phyloP scores from a whole-genome alignment of 2,329 filamentous ascomycete species.

The Diplodia scrobiculata region DNA sequence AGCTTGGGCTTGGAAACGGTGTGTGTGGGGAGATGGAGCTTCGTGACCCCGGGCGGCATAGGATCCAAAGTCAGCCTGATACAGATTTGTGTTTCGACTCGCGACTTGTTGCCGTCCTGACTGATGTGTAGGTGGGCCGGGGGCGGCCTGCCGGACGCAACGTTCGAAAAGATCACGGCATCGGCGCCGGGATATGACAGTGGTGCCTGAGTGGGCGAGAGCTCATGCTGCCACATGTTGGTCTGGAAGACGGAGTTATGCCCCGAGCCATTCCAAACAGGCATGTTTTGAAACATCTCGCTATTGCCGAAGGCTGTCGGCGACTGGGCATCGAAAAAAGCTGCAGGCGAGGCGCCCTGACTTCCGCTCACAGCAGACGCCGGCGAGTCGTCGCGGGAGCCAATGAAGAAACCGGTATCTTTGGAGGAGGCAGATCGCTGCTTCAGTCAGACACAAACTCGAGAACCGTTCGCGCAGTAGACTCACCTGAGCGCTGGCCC shows the following conservation, averaged over 20 bases:
- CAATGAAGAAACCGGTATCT: conserved; percentile 14
- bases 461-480: not conserved
- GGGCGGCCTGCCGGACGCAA: not conserved
- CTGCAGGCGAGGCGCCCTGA: conserved; percentile 14
- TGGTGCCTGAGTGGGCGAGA: conserved; percentile 15
- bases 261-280: conserved; percentile 14
- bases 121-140: conserved; percentile 8
- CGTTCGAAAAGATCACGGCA: not conserved
- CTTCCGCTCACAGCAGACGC: conserved; percentile 26
- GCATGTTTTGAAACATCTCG: conserved; percentile 18
- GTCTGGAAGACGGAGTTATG: conserved; percentile 10
- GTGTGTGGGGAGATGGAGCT: conserved; percentile 81
- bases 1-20: conserved; percentile 95
- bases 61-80: conserved; percentile 78
- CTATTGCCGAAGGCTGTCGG: conserved; percentile 1
- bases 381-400: conserved; percentile 25
- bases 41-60: conserved; percentile 73
- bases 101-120: conserved; percentile 64
- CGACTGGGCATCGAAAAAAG: conserved; percentile 17
- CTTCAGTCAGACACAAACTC: not conserved
- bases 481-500: not conserved
- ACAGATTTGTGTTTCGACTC: conserved; percentile 94
- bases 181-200: not conserved
- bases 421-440: not conserved
- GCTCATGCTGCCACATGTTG: conserved; percentile 12